Evolutionary conservation across 1,284 basidiomycete species (phyloP), one percentile per base, ranked within the genome.

Genomic region (Porodaedalea pini): DNA sequence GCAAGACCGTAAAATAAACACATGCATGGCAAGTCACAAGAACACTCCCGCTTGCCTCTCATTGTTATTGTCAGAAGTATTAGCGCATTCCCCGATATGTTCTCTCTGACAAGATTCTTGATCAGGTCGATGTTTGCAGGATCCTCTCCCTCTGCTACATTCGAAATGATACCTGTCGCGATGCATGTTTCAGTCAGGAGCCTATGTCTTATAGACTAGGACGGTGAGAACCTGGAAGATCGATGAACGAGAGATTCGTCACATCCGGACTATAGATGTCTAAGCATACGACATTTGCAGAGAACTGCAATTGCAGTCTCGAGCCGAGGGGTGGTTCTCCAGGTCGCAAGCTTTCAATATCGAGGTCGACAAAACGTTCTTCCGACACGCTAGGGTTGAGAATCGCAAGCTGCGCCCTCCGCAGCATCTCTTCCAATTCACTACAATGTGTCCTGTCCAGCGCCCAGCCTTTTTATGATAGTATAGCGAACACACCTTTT

Each of bases 331-430:
- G 43, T 8, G 27, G 47, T 21, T 41, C 34, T 21, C 43, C 52
- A 56, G 25, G 45, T 2, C 48, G 23, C 19, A 45, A 10, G 8
- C 6, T 32, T 36, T 48, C 71, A 41, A 61, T 0, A 71, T 66
- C 3, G 50, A 53, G 13, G 56, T 54, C 59, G 15, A 75, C 47
- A 34, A 75, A 68, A 2, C 63, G 57, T 0, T 60, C 29, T 0
- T 51, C 15, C 4, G 65, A 47, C 6, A 69, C 43, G 7, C 59
- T 54, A 0, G 77, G 75, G 55, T 76, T 73, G 5, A 81, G 64
- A 0, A 78, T 70, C 0, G 76, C 76, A 0, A 70, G 57, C 57
- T 81, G 79, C 0, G 79, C 79, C 13, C 75, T 72, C 10, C 76
- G 70, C 11, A 81, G 65, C 17, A 75, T 15, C 10, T 83, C 81